Evolutionary conservation across 371 early-diverging fungal genomes (phyloP).

Genomic region (Capillidium rhysosporum): DNA sequence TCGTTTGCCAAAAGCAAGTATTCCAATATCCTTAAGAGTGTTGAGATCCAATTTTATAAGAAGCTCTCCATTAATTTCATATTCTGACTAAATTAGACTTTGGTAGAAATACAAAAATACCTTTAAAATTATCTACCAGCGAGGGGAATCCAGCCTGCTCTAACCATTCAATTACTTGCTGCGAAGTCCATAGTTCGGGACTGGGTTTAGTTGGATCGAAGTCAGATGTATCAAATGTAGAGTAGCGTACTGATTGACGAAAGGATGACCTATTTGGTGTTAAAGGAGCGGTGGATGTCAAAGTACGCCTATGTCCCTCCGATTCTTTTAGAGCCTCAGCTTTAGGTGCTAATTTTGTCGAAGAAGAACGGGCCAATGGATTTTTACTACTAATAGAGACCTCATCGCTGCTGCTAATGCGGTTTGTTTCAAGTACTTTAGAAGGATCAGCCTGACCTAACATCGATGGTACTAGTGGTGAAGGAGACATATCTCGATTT

Average conservation of each 20-base stretch:
- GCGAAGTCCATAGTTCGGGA: conserved; percentile 26
- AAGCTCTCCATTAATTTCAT: conserved; percentile 50
- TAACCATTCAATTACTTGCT: conserved; percentile 40
- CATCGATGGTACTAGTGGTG: background rate
- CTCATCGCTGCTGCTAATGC: background rate
- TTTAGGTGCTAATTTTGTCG: no score
- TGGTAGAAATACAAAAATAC: background rate
- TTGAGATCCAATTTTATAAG: conserved; percentile 33
- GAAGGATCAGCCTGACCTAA: background rate
- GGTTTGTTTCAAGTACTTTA: background rate
- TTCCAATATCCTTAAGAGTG: conserved; percentile 42
- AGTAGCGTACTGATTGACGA: background rate
- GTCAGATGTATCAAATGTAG: background rate
- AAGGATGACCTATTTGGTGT: conserved; percentile 3
- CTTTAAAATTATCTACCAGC: conserved; percentile 28
- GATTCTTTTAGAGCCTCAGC: background rate
- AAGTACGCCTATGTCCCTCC: background rate
- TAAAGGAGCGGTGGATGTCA: background rate
- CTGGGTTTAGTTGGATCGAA: conserved; percentile 7
- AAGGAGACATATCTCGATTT: background rate
- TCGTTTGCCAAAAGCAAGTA: conserved; percentile 41
- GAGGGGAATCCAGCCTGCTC: conserved; percentile 26
- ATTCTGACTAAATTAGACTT: conserved; percentile 8
- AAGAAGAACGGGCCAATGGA: background rate
- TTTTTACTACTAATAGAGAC: background rate